Evolutionary conservation across 768 basidiomycete genomes (phyloP).

Genomic region (Leccinellum luteum): DNA sequence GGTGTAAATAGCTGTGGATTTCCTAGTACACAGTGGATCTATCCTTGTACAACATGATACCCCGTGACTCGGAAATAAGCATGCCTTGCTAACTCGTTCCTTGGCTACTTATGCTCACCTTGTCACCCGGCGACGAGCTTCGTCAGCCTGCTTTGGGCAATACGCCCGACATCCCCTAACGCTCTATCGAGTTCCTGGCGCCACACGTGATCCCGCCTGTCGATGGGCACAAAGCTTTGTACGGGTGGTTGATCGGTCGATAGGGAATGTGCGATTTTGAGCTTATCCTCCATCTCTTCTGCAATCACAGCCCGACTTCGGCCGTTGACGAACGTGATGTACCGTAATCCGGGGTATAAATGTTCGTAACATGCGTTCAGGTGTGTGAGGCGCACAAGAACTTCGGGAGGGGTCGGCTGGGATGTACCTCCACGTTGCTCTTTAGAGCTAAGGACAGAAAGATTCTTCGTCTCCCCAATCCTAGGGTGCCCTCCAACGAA

Average conservation of each 20-base stretch:
- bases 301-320: conserved; percentile 68
- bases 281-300: conserved; percentile 72
- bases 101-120: conserved; percentile 1
- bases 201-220: conserved; percentile 52
- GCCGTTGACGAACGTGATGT: conserved; percentile 92
- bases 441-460: conserved; percentile 71
- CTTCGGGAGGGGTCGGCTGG: conserved; percentile 64
- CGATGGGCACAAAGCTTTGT: conserved; percentile 37
- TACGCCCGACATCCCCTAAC: conserved; percentile 66
- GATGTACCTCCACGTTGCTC: conserved; percentile 63
- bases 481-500: conserved; percentile 87
- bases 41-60: conserved; percentile 18
- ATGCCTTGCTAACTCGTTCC: background rate
- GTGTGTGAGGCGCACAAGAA: conserved; percentile 67
- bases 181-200: conserved; percentile 66
- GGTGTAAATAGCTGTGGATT: conserved; percentile 13
- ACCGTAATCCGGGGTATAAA: conserved; percentile 71
- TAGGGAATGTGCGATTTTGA: conserved; percentile 52
- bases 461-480: conserved; percentile 77
- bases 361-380: conserved; percentile 79
- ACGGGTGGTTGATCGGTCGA: conserved; percentile 37
- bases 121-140: conserved; percentile 19
- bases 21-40: background rate
- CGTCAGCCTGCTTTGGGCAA: conserved; percentile 68
- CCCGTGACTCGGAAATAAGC: background rate